A percentile compares a stretch with the other conserved stretches of the same genome.
Evolutionary conservation across 495 filamentous ascomycete genomes (phyloP).

Genomic region (Aspergillus bertholletiae): DNA sequence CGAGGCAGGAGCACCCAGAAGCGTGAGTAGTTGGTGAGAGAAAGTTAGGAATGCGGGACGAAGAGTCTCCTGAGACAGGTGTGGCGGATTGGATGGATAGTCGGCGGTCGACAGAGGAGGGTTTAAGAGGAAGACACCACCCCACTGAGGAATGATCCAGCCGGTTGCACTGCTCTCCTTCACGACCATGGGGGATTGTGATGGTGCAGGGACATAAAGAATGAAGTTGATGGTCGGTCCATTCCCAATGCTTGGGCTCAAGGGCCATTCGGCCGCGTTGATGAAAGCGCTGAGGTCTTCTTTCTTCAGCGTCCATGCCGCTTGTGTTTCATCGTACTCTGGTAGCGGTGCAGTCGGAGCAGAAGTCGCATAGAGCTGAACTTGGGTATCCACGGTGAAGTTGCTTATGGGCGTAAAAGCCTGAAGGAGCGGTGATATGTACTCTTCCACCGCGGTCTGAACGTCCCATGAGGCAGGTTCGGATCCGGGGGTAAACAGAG

Average conservation of each 20-base stretch:
- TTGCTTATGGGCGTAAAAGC: slow-evolving; percentile 80
- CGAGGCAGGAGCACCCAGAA: slow-evolving; percentile 80
- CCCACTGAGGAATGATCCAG: slow-evolving; percentile 97
- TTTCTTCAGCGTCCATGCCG: slow-evolving; percentile 68
- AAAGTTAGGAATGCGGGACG: slow-evolving; percentile 82
- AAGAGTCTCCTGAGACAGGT: slow-evolving; percentile 58
- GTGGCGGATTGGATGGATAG: slow-evolving; percentile 26
- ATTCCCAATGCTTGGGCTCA: slow-evolving; percentile 88
- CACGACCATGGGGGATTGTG: slow-evolving; percentile 60
- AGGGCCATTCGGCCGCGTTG: slow-evolving; percentile 96
- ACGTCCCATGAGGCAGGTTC: slow-evolving; percentile 89
- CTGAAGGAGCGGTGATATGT: slow-evolving; percentile 76
- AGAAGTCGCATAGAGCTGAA: slow-evolving; percentile 84
- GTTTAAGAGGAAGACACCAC: slow-evolving; percentile 81
- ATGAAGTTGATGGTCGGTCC: slow-evolving; percentile 96
- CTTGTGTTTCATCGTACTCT: slow-evolving; percentile 46
- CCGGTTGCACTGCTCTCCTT: slow-evolving; percentile 73
- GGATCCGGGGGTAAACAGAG: slow-evolving; percentile 77
- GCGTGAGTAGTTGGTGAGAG: slow-evolving; percentile 84
- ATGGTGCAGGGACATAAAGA: slow-evolving; percentile 69
- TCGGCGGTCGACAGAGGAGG: slow-evolving; percentile 33
- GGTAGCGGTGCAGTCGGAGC: slow-evolving; percentile 66
- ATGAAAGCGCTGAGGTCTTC: slow-evolving; percentile 92
- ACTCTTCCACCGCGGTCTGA: slow-evolving; percentile 73
- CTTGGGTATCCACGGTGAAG: slow-evolving; percentile 95